These are phyloP conservation scores for Luvunga scandens DNA, from an alignment of 345 rosid genomes.

Conservation along the genomic window DNA sequence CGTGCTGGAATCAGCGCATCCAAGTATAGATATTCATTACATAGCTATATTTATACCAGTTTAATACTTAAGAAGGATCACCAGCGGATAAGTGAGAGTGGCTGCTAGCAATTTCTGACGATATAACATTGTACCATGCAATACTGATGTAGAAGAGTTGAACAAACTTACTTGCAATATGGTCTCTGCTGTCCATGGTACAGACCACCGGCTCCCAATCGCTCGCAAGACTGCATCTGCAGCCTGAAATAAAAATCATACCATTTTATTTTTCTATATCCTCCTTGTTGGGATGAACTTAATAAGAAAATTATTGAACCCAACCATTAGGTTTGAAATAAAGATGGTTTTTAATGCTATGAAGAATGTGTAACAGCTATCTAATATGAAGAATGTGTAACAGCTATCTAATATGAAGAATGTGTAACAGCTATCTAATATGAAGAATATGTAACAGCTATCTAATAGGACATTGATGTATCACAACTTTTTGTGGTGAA, in stretches of 20 bases:
- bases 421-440: too few relatives aligned
- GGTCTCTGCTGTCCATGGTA: conserved; percentile 96
- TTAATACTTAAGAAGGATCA: background rate
- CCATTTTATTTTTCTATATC: too few relatives aligned
- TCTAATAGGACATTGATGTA: background rate
- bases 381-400: too few relatives aligned
- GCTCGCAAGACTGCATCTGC: conserved; percentile 58
- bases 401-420: too few relatives aligned
- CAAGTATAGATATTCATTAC: background rate
- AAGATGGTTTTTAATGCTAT: too few relatives aligned
- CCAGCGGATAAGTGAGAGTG: background rate
- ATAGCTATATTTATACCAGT: background rate
- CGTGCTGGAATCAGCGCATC: too few relatives aligned
- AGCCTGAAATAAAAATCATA: conserved; percentile 47
- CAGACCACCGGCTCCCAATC: conserved; percentile 84
- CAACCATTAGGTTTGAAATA: too few relatives aligned
- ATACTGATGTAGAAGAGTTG: background rate
- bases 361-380: too few relatives aligned
- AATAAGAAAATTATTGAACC: too few relatives aligned
- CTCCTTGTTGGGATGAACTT: too few relatives aligned
- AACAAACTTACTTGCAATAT: conserved; percentile 64
- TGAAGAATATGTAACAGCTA: too few relatives aligned
- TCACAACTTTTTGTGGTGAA: too few relatives aligned
- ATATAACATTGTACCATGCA: background rate
- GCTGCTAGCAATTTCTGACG: background rate